Evolutionary conservation across 768 basidiomycete species (phyloP), one percentile per base, ranked within the genome.

Genomic region (Asterophora parasitica): DNA sequence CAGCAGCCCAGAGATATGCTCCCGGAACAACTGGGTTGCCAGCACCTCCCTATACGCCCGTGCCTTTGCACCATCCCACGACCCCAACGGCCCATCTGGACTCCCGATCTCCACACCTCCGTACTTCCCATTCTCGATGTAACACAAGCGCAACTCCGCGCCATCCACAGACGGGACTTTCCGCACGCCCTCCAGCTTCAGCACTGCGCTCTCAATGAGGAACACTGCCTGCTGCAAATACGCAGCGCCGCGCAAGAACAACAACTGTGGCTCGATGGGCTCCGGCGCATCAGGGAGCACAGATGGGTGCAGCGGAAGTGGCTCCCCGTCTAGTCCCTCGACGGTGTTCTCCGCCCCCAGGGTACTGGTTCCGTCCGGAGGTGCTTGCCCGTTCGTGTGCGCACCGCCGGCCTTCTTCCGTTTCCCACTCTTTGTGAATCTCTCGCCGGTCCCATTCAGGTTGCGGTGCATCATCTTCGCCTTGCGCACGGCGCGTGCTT

Each of bases 21-120:
- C 85, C 46, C 77, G 74, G 65, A 88, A 80, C 7, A 57, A 54
- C 15, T 69, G 65, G 13, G 81, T 76, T 1, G 72, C 75, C 19
- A 92, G 74, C 6, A 74, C 75, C 31, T 66, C 59, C 17, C 80
- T 74, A 61, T 93, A 94, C 2, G 82, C 85, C 37, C 61, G 59
- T 19, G 77, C 64, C 67, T 92, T 92, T 30, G 66, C 60, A 7
- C 82, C 81, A 35, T 76, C 67, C 46, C 62, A 66, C 34, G 66
- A 69, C 0, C 91, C 87, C 27, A 92, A 62, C 1, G 88, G 85
- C 2, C 92, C 88, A 35, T 88, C 82, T 1, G 83, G 81, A 58
- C 90, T 83, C 8, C 84, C 85, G n/a, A 85, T 76, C 65, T 92
- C 89, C 19, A 89, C 81, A 1, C 88, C 90, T n/a, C 90, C 90